phyloP scores from a whole-genome alignment of 371 early-diverging fungal species.

The Parasitella parasitica region DNA sequence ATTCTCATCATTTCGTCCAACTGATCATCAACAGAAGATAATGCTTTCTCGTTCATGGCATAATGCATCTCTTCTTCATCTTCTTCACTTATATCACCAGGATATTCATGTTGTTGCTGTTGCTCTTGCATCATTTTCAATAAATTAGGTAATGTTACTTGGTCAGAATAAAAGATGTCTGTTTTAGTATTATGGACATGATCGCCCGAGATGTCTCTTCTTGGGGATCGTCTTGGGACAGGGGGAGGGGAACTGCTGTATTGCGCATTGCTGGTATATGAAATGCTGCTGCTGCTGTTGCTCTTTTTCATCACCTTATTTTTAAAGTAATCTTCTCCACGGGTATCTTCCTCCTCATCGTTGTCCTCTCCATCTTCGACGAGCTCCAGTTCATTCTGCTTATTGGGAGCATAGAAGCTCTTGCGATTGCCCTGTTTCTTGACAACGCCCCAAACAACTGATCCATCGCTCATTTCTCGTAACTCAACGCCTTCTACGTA shows the following conservation, averaged over 20 bases:
- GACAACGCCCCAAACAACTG: constrained; percentile 47
- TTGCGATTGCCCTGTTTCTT: constrained; percentile 33
- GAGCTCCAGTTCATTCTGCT: constrained; percentile 2
- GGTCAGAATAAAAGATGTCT: constrained; percentile 42
- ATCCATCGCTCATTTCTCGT: constrained; percentile 52
- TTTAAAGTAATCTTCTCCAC: not conserved
- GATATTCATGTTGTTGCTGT: not conserved
- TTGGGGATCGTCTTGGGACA: constrained; percentile 42
- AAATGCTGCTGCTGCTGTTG: not conserved
- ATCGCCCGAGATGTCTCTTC: constrained; percentile 16
- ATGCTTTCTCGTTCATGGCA: not conserved
- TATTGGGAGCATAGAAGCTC: constrained; percentile 27
- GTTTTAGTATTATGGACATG: constrained; percentile 15
- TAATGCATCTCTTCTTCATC: not conserved
- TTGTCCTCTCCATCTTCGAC: constrained; percentile 15
- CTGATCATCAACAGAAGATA: constrained; percentile 37
- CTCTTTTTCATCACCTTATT: not conserved
- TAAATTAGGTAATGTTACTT: constrained; percentile 34
- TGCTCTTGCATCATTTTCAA: constrained; percentile 36
- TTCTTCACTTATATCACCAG: constrained; percentile 13
- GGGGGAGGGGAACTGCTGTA: constrained; percentile 27
- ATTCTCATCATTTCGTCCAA: constrained; percentile 39
- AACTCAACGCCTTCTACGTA: constrained; percentile 44
- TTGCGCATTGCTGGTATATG: too few species aligned
- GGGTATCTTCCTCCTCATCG: not conserved